Percentiles rank a stretch among this genome's conserved stretches.
Evolutionary conservation across 495 filamentous ascomycete genomes (phyloP).

Genomic region (Zalerion maritima): DNA sequence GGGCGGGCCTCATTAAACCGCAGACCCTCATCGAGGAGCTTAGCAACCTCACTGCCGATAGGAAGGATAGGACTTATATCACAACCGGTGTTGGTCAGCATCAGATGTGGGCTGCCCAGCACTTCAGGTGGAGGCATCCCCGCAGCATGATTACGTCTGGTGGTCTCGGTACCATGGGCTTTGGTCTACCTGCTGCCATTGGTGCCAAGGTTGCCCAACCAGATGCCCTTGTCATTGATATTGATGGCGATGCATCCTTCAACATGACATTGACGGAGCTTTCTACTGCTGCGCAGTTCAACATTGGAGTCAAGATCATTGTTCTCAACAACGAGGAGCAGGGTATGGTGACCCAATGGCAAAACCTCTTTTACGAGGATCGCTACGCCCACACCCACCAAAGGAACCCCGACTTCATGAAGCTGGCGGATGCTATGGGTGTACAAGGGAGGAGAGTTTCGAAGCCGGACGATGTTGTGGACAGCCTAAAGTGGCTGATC

Average conservation of each 20-base stretch:
- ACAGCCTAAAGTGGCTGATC: conserved; percentile 78
- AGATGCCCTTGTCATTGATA: conserved; percentile 77
- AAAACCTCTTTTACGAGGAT: conserved; percentile 84
- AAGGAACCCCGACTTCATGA: conserved; percentile 76
- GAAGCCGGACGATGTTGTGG: conserved; percentile 56
- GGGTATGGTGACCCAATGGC: conserved; percentile 96
- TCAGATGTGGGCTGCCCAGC: conserved; percentile 95
- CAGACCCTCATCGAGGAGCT: conserved; percentile 75
- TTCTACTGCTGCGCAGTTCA: conserved; percentile 78
- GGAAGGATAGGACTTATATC: conserved; percentile 72
- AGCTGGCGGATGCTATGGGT: conserved; percentile 72
- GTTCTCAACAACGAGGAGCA: conserved; percentile 94
- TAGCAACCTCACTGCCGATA: conserved; percentile 52
- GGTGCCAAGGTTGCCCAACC: conserved; percentile 85
- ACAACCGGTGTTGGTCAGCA: conserved; percentile 88
- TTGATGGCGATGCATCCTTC: conserved; percentile 95
- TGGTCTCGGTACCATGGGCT: conserved; percentile 92
- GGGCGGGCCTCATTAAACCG: conserved; percentile 68
- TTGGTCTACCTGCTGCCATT: conserved; percentile 80
- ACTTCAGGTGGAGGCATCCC: conserved; percentile 80
- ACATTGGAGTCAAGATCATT: conserved; percentile 84
- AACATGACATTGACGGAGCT: conserved; percentile 91
- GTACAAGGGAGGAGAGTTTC: conserved; percentile 50
- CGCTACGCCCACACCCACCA: conserved; percentile 87
- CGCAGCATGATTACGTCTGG: conserved; percentile 84